Conservation (phyloP, 148 eudicot genomes). For the Limonium bicolor region DNA sequence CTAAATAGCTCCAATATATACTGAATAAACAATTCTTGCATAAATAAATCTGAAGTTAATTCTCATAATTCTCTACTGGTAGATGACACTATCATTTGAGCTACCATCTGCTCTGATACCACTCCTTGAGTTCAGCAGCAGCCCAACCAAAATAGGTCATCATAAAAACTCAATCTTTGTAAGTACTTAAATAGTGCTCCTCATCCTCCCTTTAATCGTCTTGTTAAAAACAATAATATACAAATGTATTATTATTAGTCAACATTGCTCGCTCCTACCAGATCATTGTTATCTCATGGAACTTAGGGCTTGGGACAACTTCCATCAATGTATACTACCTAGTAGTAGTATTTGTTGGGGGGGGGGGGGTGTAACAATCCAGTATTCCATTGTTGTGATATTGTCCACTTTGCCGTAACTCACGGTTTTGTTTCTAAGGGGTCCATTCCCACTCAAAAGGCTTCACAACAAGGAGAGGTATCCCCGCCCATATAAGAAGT, state of each 20-base stretch:
- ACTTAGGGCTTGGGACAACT: constrained; percentile 55
- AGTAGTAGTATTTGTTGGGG: constrained; percentile 36
- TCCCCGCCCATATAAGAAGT: too few relatives aligned
- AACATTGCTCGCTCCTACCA: too few relatives aligned
- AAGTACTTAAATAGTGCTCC: constrained; percentile 9
- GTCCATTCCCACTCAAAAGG: too few relatives aligned
- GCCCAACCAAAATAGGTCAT: constrained; percentile 77
- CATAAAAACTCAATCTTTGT: constrained; percentile 71
- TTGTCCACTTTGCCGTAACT: too few relatives aligned
- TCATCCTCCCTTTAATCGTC: neutral
- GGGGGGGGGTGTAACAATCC: too few relatives aligned
- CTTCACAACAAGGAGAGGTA: too few relatives aligned
- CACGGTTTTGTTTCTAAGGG: too few relatives aligned
- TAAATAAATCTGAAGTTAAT: neutral
- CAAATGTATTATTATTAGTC: neutral
- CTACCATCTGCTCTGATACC: constrained; percentile 90
- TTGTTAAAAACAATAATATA: neutral
- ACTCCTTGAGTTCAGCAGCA: constrained; percentile 81
- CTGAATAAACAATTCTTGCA: neutral
- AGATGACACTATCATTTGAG: constrained; percentile 91
- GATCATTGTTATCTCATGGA: constrained; percentile 71
- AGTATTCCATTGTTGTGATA: too few relatives aligned
- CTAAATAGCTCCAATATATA: neutral
- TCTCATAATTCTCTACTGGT: constrained; percentile 2
- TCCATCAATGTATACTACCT: constrained; percentile 74